These are phyloP conservation scores for Annulohypoxylon moriforme DNA, from an alignment of 495 filamentous ascomycete species.

Conservation along the genomic window DNA sequence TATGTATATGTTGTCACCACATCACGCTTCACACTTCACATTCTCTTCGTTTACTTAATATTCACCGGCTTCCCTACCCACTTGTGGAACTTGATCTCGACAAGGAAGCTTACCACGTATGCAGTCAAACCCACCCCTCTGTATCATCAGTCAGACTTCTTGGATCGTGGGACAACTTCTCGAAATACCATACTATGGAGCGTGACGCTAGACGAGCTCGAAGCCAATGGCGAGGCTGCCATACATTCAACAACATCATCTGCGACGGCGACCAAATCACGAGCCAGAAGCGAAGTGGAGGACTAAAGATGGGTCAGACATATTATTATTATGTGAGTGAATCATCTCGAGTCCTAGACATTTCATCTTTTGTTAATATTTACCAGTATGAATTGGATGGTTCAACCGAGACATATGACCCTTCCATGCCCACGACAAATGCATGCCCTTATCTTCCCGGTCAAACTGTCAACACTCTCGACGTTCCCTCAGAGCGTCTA, in stretches of 20 bases:
- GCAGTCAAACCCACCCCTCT: slow-evolving; percentile 72
- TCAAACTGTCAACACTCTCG: slow-evolving; percentile 83
- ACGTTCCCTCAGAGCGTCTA: slow-evolving; percentile 76
- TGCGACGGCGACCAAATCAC: slow-evolving; percentile 75
- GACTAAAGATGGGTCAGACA: slow-evolving; percentile 88
- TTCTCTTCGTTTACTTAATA: slow-evolving; percentile 29
- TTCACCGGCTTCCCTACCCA: slow-evolving; percentile 23
- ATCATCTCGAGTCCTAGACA: slow-evolving; percentile 16
- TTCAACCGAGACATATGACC: slow-evolving; percentile 77
- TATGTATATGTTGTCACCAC: slow-evolving; percentile 5
- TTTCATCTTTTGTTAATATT: slow-evolving; percentile 33
- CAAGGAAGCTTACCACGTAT: slow-evolving; percentile 46
- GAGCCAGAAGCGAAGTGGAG: slow-evolving; percentile 73
- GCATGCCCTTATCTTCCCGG: slow-evolving; percentile 88
- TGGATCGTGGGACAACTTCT: slow-evolving; percentile 95
- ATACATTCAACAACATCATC: slow-evolving; percentile 83
- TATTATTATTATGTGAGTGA: slow-evolving; percentile 92
- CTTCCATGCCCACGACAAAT: slow-evolving; percentile 74
- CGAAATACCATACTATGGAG: slow-evolving; percentile 79
- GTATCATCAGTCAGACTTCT: slow-evolving; percentile 79
- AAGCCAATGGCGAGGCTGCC: slow-evolving; percentile 85
- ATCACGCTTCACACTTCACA: slow-evolving; percentile 1
- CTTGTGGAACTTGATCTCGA: slow-evolving; percentile 30
- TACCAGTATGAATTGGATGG: slow-evolving; percentile 81
- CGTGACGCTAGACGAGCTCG: slow-evolving; percentile 74